Conservation (phyloP, 495 filamentous ascomycete species). For the Lasiosphaeria ovina region DNA sequence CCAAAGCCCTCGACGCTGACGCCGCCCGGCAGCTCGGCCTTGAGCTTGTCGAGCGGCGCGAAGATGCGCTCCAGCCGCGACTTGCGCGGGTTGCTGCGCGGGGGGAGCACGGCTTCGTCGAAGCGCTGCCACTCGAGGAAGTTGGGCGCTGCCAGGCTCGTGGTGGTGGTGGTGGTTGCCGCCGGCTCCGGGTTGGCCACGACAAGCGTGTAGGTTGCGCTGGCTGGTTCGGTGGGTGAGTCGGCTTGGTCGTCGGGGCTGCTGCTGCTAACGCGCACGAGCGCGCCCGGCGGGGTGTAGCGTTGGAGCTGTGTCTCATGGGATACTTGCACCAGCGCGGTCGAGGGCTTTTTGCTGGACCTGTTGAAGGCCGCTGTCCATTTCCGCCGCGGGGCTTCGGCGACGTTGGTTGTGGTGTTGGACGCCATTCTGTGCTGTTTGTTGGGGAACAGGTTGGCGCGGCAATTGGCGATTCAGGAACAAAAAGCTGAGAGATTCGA, state of each 20-base stretch:
- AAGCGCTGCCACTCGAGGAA: conserved; percentile 27
- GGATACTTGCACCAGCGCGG: not conserved
- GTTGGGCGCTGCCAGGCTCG: not conserved
- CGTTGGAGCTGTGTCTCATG: not conserved
- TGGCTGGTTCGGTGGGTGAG: not conserved
- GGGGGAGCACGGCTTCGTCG: conserved; percentile 17
- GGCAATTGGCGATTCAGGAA: no score
- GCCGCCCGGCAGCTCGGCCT: conserved; percentile 23
- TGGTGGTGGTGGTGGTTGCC: not conserved
- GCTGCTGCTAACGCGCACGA: not conserved
- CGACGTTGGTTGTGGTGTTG: no score
- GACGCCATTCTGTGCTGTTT: no score
- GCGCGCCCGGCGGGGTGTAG: not conserved
- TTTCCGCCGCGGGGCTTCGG: no score
- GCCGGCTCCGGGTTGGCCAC: conserved; percentile 1
- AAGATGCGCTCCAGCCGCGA: conserved; percentile 22
- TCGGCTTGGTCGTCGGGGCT: not conserved
- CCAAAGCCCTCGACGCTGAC: conserved; percentile 26
- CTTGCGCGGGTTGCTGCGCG: conserved; percentile 18
- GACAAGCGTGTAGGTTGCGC: conserved; percentile 5
- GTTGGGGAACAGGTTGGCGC: no score
- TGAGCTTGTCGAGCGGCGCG: conserved; percentile 20
- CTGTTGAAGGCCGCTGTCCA: no score
- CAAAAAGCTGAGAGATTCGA: no score
- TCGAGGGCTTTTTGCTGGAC: not conserved